Evolutionary conservation across 192 early-diverging fungal genomes (phyloP).

Genomic region (Coemansia sp.): DNA sequence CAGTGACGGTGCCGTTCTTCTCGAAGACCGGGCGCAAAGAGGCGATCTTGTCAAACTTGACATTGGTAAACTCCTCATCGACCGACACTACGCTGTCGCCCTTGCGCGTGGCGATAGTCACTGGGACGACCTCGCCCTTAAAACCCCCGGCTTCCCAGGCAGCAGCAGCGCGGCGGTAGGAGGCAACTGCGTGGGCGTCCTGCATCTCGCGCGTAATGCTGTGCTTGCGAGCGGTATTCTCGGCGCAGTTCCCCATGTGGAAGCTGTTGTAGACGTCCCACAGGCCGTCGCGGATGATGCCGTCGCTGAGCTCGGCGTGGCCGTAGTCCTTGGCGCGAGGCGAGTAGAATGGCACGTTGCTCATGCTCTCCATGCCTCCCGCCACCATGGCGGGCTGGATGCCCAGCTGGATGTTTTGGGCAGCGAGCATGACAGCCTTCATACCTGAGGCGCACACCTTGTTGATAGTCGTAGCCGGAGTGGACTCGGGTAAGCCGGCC

Average conservation of each 20-base stretch:
- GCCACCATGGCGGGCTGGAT: constrained; percentile 80
- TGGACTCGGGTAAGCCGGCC: constrained; percentile 72
- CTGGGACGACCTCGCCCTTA: constrained; percentile 78
- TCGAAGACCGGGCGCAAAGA: constrained; percentile 77
- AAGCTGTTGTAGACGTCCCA: constrained; percentile 96
- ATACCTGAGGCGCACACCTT: constrained; percentile 99
- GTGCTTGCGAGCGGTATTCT: constrained; percentile 85
- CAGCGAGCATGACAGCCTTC: constrained; percentile 92
- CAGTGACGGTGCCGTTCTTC: constrained; percentile 91
- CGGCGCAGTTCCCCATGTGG: constrained; percentile 73
- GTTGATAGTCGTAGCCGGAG: constrained; percentile 96
- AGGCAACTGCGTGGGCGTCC: constrained; percentile 82
- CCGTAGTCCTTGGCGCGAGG: constrained; percentile 72
- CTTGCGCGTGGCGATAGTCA: constrained; percentile 79
- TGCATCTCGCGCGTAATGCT: constrained; percentile 85
- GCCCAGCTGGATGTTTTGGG: constrained; percentile 80
- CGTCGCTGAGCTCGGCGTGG: constrained; percentile 74
- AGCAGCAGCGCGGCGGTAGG: constrained; percentile 85
- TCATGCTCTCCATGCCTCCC: constrained; percentile 97
- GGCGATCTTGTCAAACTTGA: constrained; percentile 87
- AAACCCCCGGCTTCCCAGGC: constrained; percentile 86
- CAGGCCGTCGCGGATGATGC: constrained; percentile 94
- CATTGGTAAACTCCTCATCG: constrained; percentile 94
- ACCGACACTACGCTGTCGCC: constrained; percentile 72
- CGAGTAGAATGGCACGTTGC: constrained; percentile 77